These are phyloP conservation scores for Trichoderma harzianum DNA, from an alignment of 2,329 filamentous ascomycete species.

Conservation along the genomic window DNA sequence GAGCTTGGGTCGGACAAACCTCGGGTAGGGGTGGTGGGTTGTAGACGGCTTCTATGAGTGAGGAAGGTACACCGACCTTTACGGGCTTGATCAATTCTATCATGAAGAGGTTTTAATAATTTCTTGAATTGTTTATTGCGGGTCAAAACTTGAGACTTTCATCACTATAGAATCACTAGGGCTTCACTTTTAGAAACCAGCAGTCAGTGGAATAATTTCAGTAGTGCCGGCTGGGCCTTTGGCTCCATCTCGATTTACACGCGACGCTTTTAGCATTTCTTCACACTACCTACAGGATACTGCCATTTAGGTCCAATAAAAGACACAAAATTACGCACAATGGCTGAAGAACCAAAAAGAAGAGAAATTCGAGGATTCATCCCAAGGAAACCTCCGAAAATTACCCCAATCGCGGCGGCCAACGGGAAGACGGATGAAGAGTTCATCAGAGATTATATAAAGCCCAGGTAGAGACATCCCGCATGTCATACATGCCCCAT, in stretches of 20 bases:
- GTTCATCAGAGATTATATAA: conserved; percentile 49
- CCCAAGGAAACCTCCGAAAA: neutral
- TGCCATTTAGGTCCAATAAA: neutral
- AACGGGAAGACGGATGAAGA: conserved; percentile 46
- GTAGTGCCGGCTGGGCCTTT: neutral
- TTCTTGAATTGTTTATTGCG: neutral
- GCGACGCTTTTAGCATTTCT: neutral
- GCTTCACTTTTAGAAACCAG: neutral
- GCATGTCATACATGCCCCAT: neutral
- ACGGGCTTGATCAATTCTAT: neutral
- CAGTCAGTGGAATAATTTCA: neutral
- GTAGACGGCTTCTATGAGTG: neutral
- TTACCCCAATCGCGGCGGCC: conserved; percentile 44
- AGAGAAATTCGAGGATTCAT: neutral
- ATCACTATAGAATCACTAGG: too few relatives aligned
- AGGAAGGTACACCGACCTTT: neutral
- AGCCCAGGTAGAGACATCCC: conserved; percentile 47
- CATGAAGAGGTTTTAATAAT: neutral
- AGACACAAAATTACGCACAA: neutral
- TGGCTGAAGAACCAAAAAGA: neutral
- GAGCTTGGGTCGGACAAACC: conserved; percentile 21
- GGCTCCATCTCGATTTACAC: neutral
- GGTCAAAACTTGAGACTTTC: neutral
- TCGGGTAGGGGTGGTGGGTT: conserved; percentile 17
- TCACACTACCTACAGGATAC: neutral